Base-by-base conservation (phyloP, 2,329 filamentous ascomycete genomes). In the Phialemoniopsis sp. region DNA sequence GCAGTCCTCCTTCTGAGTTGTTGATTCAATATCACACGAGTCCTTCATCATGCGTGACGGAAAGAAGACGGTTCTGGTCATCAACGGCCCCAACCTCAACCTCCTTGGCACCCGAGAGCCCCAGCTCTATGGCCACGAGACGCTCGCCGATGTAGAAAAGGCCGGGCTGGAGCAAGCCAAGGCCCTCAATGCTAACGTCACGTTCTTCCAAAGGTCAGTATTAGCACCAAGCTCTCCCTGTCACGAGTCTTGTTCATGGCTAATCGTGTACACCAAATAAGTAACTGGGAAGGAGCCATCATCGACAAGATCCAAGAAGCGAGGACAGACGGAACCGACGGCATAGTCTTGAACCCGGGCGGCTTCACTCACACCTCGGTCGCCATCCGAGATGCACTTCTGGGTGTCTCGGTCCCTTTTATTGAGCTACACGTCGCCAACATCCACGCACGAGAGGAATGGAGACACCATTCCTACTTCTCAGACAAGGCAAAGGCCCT, bases 61-160 rank as follows among this genome's bases (percentile, higher is more conserved):
- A 12, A 37, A 37, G 36, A 37, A 26, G 21, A 26, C 21, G 21
- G 21, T 26, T 26, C 21, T 26, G 21, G 21, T 26, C 21, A 26
- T 26, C 58, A 78, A 78, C 51, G 76, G 76, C 28, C 74, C 74
- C 10, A 80, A 81, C 53, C 72, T 81, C 47, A 80, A 80, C 57
- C 73, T 81, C 32, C 69, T 80, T 19, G 77, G 76, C 29, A 75
- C 71, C 26, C 71, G 77, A 37, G 76, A 81, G 52, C 77, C 76
- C 10, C 59, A 70, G 31, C 66, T 79, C 43, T 80, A 81, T 57
- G 77, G 77, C 17, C 29, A 37, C 29, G 36, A 37, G 36, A 37
- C 36, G 17, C 17, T 37, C 10, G 17, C 29, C 6, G 36, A 37
- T 16, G 21, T 37, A 10, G 37, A 39, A 29, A 34, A 29, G 8